A percentile compares a stretch with the other conserved stretches of the same genome.
Evolutionary conservation across 2,329 filamentous ascomycete genomes (phyloP).

Genomic region (Cordyceps cateniannulata): DNA sequence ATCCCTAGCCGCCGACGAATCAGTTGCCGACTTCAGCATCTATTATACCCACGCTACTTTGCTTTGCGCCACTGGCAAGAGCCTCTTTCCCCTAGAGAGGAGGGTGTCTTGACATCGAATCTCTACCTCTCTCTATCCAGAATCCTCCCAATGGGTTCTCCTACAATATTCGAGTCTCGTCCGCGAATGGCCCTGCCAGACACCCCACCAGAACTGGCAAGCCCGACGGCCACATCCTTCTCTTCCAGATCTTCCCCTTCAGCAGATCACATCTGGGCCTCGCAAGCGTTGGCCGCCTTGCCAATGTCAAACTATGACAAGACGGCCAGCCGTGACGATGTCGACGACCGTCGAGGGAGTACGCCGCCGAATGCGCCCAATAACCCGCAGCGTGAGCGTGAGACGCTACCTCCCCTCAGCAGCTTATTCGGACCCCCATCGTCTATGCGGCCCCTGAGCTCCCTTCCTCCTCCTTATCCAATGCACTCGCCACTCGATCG

Average conservation of each 20-base stretch:
- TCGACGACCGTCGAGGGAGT: slow-evolving; percentile 25
- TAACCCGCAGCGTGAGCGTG: slow-evolving; percentile 35
- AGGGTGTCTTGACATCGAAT: neutral
- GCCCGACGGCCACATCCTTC: slow-evolving; percentile 43
- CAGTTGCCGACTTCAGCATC: neutral
- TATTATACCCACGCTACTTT: neutral
- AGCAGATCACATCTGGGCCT: slow-evolving; percentile 27
- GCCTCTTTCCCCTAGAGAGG: neutral
- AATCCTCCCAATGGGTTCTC: slow-evolving; percentile 46
- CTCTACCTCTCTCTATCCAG: neutral
- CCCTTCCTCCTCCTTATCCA: slow-evolving; percentile 34
- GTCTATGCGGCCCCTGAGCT: slow-evolving; percentile 36
- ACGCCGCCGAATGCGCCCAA: slow-evolving; percentile 17
- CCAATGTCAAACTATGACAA: slow-evolving; percentile 55
- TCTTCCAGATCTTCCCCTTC: slow-evolving; percentile 36
- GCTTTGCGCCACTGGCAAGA: neutral
- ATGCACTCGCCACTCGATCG: slow-evolving; percentile 42
- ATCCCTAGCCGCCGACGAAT: neutral
- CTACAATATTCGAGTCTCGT: slow-evolving; percentile 43
- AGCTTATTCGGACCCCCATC: slow-evolving; percentile 48
- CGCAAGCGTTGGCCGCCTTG: slow-evolving; percentile 38
- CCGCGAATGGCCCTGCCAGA: slow-evolving; percentile 44
- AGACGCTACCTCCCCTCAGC: slow-evolving; percentile 50
- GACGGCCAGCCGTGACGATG: slow-evolving; percentile 30
- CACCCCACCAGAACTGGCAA: slow-evolving; percentile 49